phyloP scores from a whole-genome alignment of 805 yeast species.

The Wickerhamiella australiensis region DNA sequence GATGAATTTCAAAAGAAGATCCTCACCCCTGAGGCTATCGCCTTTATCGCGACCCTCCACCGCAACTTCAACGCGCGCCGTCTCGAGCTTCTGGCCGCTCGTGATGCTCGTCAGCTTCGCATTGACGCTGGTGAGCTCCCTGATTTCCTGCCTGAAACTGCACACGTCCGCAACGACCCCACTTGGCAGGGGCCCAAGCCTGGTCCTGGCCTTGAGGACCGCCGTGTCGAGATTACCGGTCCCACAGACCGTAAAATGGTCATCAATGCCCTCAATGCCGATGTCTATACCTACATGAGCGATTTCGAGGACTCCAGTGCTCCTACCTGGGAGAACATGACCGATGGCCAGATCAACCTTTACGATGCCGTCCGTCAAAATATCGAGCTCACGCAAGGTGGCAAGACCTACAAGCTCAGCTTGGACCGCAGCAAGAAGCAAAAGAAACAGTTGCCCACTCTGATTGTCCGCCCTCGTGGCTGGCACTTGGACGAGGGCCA shows the following conservation, averaged over 20 bases:
- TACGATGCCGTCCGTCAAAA: conserved; percentile 55
- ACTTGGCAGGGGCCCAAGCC: conserved; percentile 62
- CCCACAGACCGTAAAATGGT: conserved; percentile 70
- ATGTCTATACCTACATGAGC: conserved; percentile 63
- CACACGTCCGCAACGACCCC: conserved; percentile 48
- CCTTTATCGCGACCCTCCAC: conserved; percentile 54
- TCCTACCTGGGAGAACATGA: conserved; percentile 57
- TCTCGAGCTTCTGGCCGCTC: conserved; percentile 41
- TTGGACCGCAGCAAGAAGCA: conserved; percentile 31
- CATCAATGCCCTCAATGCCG: conserved; percentile 56
- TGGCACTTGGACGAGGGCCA: conserved; percentile 65
- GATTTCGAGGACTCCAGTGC: conserved; percentile 65
- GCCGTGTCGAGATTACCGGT: conserved; percentile 66
- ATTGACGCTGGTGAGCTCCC: conserved; percentile 55
- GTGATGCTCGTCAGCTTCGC: conserved; percentile 42
- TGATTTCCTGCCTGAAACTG: conserved; percentile 57
- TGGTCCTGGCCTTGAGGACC: conserved; percentile 56
- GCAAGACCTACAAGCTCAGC: conserved; percentile 41
- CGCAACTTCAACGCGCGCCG: conserved; percentile 49
- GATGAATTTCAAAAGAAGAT: conserved; percentile 41
- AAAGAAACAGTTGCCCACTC: conserved; percentile 39
- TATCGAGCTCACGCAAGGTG: conserved; percentile 32
- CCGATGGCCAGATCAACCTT: conserved; percentile 58
- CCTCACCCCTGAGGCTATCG: conserved; percentile 50
- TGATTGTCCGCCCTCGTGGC: conserved; percentile 49